Base-by-base conservation (phyloP, 169 alveolate species). In the Plasmodium coatneyi region DNA sequence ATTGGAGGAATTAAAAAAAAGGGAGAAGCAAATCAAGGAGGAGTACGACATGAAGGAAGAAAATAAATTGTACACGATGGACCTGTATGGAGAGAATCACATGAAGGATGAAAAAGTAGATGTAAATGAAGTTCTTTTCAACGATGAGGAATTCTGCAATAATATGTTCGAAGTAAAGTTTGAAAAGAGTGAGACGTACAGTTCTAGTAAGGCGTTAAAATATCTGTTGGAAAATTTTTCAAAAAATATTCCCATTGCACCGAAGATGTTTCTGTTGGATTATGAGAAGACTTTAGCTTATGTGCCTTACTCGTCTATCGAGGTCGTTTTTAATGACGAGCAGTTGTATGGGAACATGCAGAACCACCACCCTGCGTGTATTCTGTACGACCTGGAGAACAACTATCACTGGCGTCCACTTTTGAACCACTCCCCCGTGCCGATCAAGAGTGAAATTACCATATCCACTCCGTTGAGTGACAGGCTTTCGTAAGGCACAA, bases 301-400 rank as follows among this genome's bases (percentile, higher is more conserved):
- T 83, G 94, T 97, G 34, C 98, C 98, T 3, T 97, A 97, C 66
- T 92, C 97, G 10, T 96, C 98, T 12, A 91, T 97, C 54, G 98
- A 97, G 71, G 83, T 96, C n/a, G 95, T 97, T 10, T 97, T 97
- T 70, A 97, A 97, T 86, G 96, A 96, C 71, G 95, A 95, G 60
- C 98, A 97, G 71, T 80, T 97, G 52, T 97, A 97, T 97, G 98
- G 98, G 0, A 97, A 97, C 80, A 81, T 96, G 84, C 98, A 97
- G 70, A 96, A 95, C 80, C 98, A 96, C 52, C 98, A 97, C 87
- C 98, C 98, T 16, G 95, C 98, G 5, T 93, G 97, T 56, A 97
- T 97, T 36, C 36, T 95, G n/a, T 97, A 97, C 95, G 98, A 97
- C 71, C 94, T 97, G 25, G 97, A 96, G 41, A 92, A 84, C 28